A percentile compares a stretch with the other conserved stretches of the same genome.
These are phyloP conservation scores for Diacronema lutheri DNA, from an alignment of 78 protist species.

Conservation along the genomic window DNA sequence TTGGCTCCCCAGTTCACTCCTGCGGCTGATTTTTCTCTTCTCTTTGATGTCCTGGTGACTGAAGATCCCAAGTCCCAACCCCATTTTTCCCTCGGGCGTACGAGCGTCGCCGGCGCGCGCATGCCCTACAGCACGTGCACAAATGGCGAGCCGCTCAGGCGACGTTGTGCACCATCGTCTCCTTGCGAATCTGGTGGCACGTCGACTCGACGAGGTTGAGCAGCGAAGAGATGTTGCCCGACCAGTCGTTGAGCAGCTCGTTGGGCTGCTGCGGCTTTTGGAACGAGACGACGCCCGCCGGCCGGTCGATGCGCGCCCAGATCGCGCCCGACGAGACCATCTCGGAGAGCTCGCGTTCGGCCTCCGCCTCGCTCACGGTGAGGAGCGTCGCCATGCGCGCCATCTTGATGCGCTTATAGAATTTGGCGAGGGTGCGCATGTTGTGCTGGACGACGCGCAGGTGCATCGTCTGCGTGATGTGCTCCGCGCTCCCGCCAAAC, in stretches of 20 bases:
- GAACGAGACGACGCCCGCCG: slow-evolving; percentile 60
- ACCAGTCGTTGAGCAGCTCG: slow-evolving; percentile 68
- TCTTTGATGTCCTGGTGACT: no score
- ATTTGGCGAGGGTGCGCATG: slow-evolving; percentile 58
- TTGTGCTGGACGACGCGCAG: slow-evolving; percentile 71
- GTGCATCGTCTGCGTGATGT: not conserved
- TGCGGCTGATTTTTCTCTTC: no score
- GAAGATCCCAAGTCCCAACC: no score
- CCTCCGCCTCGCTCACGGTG: slow-evolving; percentile 8
- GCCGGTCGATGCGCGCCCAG: slow-evolving; percentile 72
- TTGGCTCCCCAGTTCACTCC: no score
- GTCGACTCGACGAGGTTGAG: slow-evolving; percentile 65
- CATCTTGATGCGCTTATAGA: slow-evolving; percentile 61
- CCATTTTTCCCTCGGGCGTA: no score
- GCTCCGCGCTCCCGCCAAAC: slow-evolving; percentile 7
- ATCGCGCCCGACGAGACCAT: slow-evolving; percentile 54
- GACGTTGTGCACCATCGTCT: slow-evolving; percentile 9
- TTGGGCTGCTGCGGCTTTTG: slow-evolving; percentile 36
- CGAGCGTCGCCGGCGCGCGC: no score
- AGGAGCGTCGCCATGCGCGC: slow-evolving; percentile 59
- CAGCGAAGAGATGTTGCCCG: slow-evolving; percentile 46
- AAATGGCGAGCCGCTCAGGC: no score
- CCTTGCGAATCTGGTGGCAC: slow-evolving; percentile 78
- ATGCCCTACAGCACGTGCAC: no score
- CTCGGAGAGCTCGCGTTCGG: slow-evolving; percentile 56